Evolutionary conservation across 2,329 filamentous ascomycete species (phyloP).

Genomic region (Epichloe sibirici): DNA sequence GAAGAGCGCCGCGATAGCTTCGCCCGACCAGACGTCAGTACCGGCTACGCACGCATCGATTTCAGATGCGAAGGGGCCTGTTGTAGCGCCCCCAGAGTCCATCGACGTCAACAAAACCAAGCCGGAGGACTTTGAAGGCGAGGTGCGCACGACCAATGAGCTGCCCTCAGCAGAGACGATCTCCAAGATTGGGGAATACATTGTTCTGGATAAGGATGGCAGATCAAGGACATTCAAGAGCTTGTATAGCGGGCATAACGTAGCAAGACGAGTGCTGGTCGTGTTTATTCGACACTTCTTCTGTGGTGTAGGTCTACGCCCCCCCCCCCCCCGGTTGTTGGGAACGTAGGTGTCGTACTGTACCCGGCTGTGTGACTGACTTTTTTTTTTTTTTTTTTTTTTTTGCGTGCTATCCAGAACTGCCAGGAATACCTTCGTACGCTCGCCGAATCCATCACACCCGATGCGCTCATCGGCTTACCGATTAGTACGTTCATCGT

Average conservation of each 20-base stretch:
- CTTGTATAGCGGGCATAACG: slow-evolving; percentile 44
- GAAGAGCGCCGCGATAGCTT: neutral
- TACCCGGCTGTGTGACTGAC: neutral
- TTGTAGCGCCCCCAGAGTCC: neutral
- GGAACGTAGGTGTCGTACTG: neutral
- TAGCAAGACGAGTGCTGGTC: slow-evolving; percentile 47
- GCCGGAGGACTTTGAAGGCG: slow-evolving; percentile 42
- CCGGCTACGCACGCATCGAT: neutral
- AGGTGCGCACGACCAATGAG: slow-evolving; percentile 42
- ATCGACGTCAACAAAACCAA: slow-evolving; percentile 23
- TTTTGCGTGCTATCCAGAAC: slow-evolving; percentile 33
- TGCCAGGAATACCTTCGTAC: slow-evolving; percentile 63
- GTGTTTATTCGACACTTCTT: slow-evolving; percentile 74
- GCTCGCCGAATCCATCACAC: slow-evolving; percentile 46
- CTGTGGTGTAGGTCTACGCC: slow-evolving; percentile 50
- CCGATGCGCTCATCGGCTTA: slow-evolving; percentile 34
- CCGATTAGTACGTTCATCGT: slow-evolving; percentile 50
- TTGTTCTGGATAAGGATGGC: slow-evolving; percentile 49
- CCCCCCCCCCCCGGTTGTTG: no score
- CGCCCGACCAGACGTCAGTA: neutral
- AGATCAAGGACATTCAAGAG: slow-evolving; percentile 49
- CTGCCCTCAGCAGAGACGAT: slow-evolving; percentile 38
- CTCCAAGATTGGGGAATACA: slow-evolving; percentile 38
- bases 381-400: no score
- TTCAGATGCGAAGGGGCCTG: neutral